These are phyloP conservation scores for Neolecta irregularis DNA, from an alignment of 1,139 yeast genomes.

Conservation along the genomic window DNA sequence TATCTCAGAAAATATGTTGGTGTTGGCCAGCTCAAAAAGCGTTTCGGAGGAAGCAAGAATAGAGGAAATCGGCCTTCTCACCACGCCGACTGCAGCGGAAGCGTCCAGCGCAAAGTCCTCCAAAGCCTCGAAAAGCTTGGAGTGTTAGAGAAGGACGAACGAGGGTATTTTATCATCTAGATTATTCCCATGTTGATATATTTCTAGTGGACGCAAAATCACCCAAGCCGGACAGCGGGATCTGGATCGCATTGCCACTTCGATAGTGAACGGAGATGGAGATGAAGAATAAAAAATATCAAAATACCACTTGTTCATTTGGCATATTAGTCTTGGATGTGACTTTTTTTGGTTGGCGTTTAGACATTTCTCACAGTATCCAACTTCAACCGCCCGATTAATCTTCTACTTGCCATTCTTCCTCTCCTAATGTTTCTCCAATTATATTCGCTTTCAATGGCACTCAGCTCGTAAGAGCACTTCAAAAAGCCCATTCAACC, in stretches of 20 bases:
- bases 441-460: too few relatives aligned
- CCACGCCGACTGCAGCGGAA: constrained; percentile 98
- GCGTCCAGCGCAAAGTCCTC: constrained; percentile 95
- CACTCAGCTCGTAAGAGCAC: too few relatives aligned
- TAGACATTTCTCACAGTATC: not conserved
- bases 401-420: too few relatives aligned
- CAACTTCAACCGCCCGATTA: too few relatives aligned
- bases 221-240: constrained; percentile 99
- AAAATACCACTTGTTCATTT: not conserved
- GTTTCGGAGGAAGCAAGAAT: constrained; percentile 98
- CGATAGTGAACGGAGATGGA: constrained; percentile 67
- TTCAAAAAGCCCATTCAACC: too few relatives aligned
- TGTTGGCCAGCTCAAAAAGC: constrained; percentile 97
- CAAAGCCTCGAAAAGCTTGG: constrained; percentile 98
- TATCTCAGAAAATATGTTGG: constrained; percentile 99
- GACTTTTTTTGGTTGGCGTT: not conserved
- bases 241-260: constrained; percentile 99
- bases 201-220: constrained; percentile 99
- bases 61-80: constrained; percentile 98
- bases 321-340: not conserved
- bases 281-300: constrained; percentile 26
- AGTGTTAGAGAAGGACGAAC: constrained; percentile 88
- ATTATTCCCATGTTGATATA: too few relatives aligned
- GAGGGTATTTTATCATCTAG: too few relatives aligned
- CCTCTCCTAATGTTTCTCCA: too few relatives aligned